Base-by-base conservation (phyloP, 192 early-diverging fungal species). In the Backusella circina region DNA sequence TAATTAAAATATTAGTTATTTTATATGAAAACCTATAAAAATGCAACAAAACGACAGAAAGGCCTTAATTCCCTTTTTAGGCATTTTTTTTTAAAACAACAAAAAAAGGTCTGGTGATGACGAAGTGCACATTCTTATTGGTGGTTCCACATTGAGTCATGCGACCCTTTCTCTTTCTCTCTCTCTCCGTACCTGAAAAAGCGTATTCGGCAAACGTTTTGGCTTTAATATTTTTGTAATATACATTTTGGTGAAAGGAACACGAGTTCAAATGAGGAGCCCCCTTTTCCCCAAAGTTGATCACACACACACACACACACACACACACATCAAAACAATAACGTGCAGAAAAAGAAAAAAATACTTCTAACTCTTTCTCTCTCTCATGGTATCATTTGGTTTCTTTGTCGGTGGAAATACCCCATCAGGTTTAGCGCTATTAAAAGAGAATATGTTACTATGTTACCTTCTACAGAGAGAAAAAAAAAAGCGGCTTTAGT, bases 21-120 rank as follows among this genome's bases (percentile, higher is more conserved):
- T 57, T 57, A 57, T 57, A 57, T 57, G 51, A 57, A 57, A 57
- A 57, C 51, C 54, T 57, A 57, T 57, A 26, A 57, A 54, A 57
- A 57, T 57, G 54, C 54, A 6, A 57, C 54, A 57, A 57, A 57
- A 28, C 2, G 23, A 57, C 16, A 57, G 54, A 26, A 21, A 57
- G 23, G 54, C 21, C 18, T 57, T 57, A 26, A 57, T 57, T 57
- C 9, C 54, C 54, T 57, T 57, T 57, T 57, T 57, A 57, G 54
- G 54, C 13, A 57, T 57, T 16, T 57, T 57, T 57, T 51, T 54
- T 54, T 54, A n/a, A 54, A 54, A 13, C 7, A 13, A 26, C 23
- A 21, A 18, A 47, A 39, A 39, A 39, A 57, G 2, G 54, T 57
- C 54, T 57, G 54, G 10, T 57, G 54, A 26, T 57, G 18, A 57